Evolutionary conservation across 2,329 filamentous ascomycete species (phyloP).

Genomic region (Chaetomiaceae sp.): DNA sequence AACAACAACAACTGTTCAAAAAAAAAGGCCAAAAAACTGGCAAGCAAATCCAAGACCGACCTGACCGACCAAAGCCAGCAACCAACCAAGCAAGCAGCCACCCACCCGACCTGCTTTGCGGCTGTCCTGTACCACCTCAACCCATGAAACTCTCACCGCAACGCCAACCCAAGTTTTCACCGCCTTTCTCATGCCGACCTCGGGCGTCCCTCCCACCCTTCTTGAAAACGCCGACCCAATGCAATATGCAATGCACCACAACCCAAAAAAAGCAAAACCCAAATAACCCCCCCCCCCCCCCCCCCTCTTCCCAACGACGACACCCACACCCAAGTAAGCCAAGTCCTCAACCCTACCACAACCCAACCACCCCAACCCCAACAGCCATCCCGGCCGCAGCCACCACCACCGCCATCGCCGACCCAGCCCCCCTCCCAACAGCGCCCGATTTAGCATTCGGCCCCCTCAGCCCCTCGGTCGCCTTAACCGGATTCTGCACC

Average conservation of each 20-base stretch:
- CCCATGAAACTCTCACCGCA: neutral
- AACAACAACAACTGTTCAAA: no score
- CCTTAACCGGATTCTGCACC: constrained; percentile 42
- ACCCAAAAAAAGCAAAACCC: neutral
- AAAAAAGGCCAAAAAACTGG: no score
- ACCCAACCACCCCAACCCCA: neutral
- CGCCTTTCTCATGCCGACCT: no score
- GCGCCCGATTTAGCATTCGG: neutral
- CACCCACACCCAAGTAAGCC: neutral
- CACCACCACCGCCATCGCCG: no score
- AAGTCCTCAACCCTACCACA: neutral
- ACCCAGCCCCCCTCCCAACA: no score
- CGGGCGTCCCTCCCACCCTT: no score
- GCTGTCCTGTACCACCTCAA: no score
- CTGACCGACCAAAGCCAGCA: no score
- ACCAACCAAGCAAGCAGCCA: no score
- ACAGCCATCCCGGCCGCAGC: neutral
- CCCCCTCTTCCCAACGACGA: neutral
- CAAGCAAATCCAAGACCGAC: no score
- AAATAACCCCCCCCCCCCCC: neutral
- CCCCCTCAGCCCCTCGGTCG: constrained; percentile 11
- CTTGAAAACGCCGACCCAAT: neutral
- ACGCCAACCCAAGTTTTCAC: neutral
- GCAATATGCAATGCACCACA: neutral
- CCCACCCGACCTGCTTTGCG: no score